Evolutionary conservation across 2,329 filamentous ascomycete species (phyloP), one percentile per base, ranked within the genome.

Genomic region (Septoria linicola): DNA sequence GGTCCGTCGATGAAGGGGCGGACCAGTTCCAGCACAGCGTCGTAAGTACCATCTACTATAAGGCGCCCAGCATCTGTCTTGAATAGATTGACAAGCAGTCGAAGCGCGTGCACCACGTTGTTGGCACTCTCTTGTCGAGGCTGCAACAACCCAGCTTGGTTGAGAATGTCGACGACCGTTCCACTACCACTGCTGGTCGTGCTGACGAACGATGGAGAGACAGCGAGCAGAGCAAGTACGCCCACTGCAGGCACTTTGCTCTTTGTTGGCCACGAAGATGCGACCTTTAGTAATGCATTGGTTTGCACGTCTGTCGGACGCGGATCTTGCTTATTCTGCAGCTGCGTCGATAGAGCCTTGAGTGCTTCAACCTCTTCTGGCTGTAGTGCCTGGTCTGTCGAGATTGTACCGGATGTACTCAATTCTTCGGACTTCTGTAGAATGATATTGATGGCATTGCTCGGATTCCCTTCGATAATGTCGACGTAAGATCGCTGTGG

Each of bases 161-260:
- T 76, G 5, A 96, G 72, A 1, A 75, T 71, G 6, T 79, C 72
- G 3, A 87, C 68, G n/a, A 91, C 73, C 30, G 81, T 84, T 2
- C 77, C 72, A 2, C 68, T 68, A 11, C 73, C 70, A 0, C 77
- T 71, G 43, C 81, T 77, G 0, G 73, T 72, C 42, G 81, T 80
- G 6, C 79, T 77, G 1, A 88, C 85, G n/a, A 83, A 80, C 1
- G 80, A 72, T 0, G 88, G 81, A 6, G 79, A 79, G 4, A 84
- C 82, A 1, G 88, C 85, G 21, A 93, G 76, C 41, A 95, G 83
- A n/a, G 93, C 88, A 4, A 97, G 78, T 1, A 97, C 76, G 68
- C 97, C 93, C 1, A 99, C 80, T 10, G 84, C 88, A 0, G 93
- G 88, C 0, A 99, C 78, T 39, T 90, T 85, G 59, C 89, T 87